These are phyloP conservation scores for Rhipidocladum racemiflorum DNA, from an alignment of 176 grass and related monocot genomes.

Conservation along the genomic window DNA sequence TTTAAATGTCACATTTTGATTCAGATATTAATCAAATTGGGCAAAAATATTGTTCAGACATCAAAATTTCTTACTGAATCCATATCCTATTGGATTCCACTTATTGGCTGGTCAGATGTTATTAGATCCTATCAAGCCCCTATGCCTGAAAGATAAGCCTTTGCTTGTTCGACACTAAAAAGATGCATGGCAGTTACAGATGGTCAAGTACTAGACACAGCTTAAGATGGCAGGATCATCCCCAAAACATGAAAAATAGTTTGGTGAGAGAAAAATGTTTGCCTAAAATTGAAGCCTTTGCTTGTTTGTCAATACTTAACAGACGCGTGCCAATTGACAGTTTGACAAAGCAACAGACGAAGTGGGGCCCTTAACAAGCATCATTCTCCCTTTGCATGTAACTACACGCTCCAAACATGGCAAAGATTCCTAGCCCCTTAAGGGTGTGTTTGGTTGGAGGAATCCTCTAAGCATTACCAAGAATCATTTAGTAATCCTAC, in stretches of 20 bases:
- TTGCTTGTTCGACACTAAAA: neutral
- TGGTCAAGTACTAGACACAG: neutral
- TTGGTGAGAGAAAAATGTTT: neutral
- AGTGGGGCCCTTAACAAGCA: neutral
- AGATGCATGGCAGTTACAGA: neutral
- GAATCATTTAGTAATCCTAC: too few species aligned
- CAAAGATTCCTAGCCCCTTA: neutral
- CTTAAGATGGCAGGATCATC: neutral
- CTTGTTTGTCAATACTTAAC: neutral
- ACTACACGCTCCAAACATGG: constrained; percentile 27
- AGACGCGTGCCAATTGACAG: neutral
- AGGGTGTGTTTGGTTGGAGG: too few species aligned
- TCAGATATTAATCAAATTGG: neutral
- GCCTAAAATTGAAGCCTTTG: neutral
- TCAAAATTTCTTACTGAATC: neutral
- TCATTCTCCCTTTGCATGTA: neutral
- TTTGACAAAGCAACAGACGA: neutral
- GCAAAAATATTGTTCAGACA: neutral
- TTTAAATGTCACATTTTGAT: neutral
- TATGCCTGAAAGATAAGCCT: neutral
- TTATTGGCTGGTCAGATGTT: neutral
- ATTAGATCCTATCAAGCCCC: neutral
- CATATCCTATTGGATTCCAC: neutral
- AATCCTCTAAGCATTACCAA: too few species aligned
- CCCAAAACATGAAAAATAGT: neutral